A percentile compares a stretch with the other conserved stretches of the same genome.
Evolutionary conservation across 352 stramenopile species (phyloP).

Genomic region (Bremia lactucae): DNA sequence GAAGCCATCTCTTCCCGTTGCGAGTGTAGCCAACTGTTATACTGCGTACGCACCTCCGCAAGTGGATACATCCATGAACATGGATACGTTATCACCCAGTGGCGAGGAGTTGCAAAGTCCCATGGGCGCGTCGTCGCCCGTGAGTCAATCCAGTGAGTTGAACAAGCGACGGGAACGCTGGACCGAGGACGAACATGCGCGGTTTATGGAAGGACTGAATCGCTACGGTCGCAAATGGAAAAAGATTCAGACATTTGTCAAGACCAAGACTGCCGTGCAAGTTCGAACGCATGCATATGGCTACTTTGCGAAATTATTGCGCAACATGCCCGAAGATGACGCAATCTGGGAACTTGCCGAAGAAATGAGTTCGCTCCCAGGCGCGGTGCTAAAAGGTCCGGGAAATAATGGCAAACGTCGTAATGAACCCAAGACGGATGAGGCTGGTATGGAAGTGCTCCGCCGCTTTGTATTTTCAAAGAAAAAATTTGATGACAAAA

Average conservation of each 20-base stretch:
- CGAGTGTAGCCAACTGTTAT: constrained; percentile 22
- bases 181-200: constrained; percentile 74
- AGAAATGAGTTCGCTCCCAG: constrained; percentile 67
- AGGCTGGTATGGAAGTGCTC: constrained; percentile 74
- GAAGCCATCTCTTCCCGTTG: constrained; percentile 6
- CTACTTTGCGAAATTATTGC: constrained; percentile 79
- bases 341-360: constrained; percentile 71
- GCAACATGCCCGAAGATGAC: constrained; percentile 80
- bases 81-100: constrained; percentile 20
- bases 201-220: constrained; percentile 82
- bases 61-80: constrained; percentile 26
- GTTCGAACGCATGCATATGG: constrained; percentile 81
- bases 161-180: constrained; percentile 74
- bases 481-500: constrained; percentile 55
- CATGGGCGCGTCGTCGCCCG: constrained; percentile 31
- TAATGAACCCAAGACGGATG: constrained; percentile 77
- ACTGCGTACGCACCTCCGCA: constrained; percentile 14
- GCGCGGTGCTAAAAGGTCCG: constrained; percentile 60
- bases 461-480: constrained; percentile 79
- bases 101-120: constrained; percentile 14
- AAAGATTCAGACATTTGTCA: constrained; percentile 80
- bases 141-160: constrained; percentile 46
- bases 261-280: constrained; percentile 80
- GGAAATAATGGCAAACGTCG: constrained; percentile 67
- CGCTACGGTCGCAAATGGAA: constrained; percentile 83